Base-by-base conservation (phyloP, 2,329 filamentous ascomycete species). In the Teratosphaeria epicoccoides region DNA sequence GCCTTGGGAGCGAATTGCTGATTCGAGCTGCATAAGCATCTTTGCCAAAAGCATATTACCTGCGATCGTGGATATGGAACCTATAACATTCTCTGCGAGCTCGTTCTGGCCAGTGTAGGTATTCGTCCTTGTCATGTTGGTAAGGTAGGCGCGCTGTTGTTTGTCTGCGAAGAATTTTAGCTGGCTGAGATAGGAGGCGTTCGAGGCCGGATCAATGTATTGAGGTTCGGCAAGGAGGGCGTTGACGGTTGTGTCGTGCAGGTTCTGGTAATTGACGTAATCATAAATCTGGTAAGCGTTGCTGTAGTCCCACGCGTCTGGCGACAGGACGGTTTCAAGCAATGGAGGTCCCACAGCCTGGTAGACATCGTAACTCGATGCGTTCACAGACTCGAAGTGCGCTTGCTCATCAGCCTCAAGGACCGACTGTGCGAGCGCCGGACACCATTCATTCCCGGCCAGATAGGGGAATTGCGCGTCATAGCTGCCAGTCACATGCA, bases 261-360 rank as follows among this genome's bases (percentile, higher is more conserved):
- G 59, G 48, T 71, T 71, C 37, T 73, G 69, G 61, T 82, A 82
- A 26, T 73, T 71, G 44, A 82, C 64, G 57, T 76, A 81, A 54
- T 83, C 78, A 50, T 73, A 77, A 54, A 83, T 76, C 11, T 70
- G 60, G 54, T 74, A 72, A 2, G 79, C 78, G 52, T 80, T 76
- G 9, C 62, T 63, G 60, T 79, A 81, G 50, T 71, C 71, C 53
- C 60, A 63, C 2, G 63, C 58, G 40, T 61, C 55, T 10, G 64
- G 59, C 20, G 22, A 24, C 7, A 77, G 66, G 25, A 73, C 61
- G 1, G 68, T 72, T 2, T 68, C 62, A 20, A 81, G 67, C 47
- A 73, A 68, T 9, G 69, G 62, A 22, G 62, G 52, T 50, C 74
- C 70, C 22, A 82, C 59, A 2, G 59, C 59, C 17, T 68, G 52